Evolutionary conservation across 2,329 filamentous ascomycete genomes (phyloP).

Genomic region (Ampelomyces quisqualis): DNA sequence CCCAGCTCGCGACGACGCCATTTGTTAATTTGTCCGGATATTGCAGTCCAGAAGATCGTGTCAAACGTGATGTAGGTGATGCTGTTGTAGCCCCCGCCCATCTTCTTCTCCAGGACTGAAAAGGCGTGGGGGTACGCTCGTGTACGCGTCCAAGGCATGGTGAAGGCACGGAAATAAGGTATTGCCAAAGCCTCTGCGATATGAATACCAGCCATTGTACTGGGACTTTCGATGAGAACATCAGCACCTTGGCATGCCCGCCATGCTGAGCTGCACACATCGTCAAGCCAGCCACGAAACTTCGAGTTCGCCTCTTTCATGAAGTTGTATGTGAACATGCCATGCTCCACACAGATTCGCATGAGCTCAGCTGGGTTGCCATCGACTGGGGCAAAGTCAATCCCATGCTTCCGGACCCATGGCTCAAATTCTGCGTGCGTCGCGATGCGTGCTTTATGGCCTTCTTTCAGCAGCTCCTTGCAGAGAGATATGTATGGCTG

Average conservation of each 20-base stretch:
- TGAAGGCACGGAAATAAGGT: slow-evolving; percentile 95
- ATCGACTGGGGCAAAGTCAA: slow-evolving; percentile 84
- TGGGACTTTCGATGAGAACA: slow-evolving; percentile 90
- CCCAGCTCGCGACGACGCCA: slow-evolving; percentile 83
- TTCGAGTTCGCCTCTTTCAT: slow-evolving; percentile 71
- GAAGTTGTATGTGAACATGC: slow-evolving; percentile 94
- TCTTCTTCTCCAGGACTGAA: slow-evolving; percentile 86
- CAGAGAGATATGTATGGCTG: slow-evolving; percentile 97
- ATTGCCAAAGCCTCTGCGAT: slow-evolving; percentile 91
- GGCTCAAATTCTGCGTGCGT: slow-evolving; percentile 86
- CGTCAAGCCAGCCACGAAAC: slow-evolving; percentile 94
- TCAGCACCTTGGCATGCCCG: slow-evolving; percentile 81
- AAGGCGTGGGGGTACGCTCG: slow-evolving; percentile 96
- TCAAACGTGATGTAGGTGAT: slow-evolving; percentile 96
- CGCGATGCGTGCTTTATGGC: slow-evolving; percentile 82
- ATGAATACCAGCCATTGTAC: slow-evolving; percentile 96
- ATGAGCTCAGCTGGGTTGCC: slow-evolving; percentile 94
- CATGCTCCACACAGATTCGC: slow-evolving; percentile 93
- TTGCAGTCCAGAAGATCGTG: slow-evolving; percentile 94
- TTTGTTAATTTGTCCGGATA: slow-evolving; percentile 83
- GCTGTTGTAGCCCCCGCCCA: slow-evolving; percentile 94
- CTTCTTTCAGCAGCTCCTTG: slow-evolving; percentile 84
- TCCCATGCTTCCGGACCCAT: slow-evolving; percentile 91
- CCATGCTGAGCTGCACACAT: slow-evolving; percentile 80
- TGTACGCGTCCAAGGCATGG: slow-evolving; percentile 98